phyloP scores from a whole-genome alignment of 2,329 filamentous ascomycete genomes.

The Diaporthe destruens region DNA sequence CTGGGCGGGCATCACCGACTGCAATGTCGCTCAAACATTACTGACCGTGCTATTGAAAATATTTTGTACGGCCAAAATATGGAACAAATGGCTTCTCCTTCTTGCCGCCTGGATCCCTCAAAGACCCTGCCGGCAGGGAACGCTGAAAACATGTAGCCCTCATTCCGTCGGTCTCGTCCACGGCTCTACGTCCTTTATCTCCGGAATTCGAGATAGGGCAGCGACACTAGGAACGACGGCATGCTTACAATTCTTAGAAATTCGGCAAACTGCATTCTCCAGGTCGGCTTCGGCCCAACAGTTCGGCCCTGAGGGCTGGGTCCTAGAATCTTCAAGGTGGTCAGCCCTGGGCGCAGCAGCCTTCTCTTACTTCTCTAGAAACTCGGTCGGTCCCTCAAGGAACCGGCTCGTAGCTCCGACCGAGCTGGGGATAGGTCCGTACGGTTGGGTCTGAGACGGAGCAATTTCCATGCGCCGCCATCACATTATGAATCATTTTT shows the following conservation, averaged over 20 bases:
- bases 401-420: conserved; percentile 23
- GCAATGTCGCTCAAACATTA: too few relatives aligned
- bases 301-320: conserved; percentile 4
- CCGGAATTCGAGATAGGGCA: neutral
- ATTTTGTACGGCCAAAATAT: neutral
- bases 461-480: conserved; percentile 13
- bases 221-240: neutral
- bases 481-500: conserved; percentile 9
- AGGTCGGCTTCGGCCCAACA: conserved; percentile 2
- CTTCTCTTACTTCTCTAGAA: neutral
- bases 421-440: conserved; percentile 6
- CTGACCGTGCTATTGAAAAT: neutral
- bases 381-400: neutral
- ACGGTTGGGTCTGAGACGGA: neutral
- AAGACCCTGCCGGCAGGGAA: neutral
- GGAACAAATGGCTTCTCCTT: neutral
- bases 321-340: neutral
- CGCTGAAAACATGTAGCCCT: neutral
- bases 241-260: conserved; percentile 1
- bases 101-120: neutral
- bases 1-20: too few relatives aligned
- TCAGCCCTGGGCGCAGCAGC: neutral
- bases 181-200: conserved; percentile 22
- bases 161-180: neutral
- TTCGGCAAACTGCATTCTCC: neutral